Percentiles rank a stretch among this genome's conserved stretches.
These are phyloP conservation scores for Pseudonectria buxi DNA, from an alignment of 2,329 filamentous ascomycete genomes.

Conservation along the genomic window DNA sequence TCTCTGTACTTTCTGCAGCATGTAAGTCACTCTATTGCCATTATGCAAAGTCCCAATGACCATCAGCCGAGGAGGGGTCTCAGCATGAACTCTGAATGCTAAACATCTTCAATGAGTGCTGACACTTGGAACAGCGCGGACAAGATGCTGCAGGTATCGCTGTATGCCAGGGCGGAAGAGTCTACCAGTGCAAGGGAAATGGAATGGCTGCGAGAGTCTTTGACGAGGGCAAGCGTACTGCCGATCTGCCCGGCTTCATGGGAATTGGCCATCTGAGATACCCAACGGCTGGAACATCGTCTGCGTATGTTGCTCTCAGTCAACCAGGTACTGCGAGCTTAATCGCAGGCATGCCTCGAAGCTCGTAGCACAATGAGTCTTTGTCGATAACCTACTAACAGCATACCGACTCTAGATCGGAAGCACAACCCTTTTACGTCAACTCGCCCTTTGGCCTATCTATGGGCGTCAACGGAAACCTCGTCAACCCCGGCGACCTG, in stretches of 20 bases:
- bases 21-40: constrained; percentile 19
- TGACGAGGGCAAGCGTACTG: constrained; percentile 65
- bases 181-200: constrained; percentile 86
- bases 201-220: constrained; percentile 71
- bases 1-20: constrained; percentile 63
- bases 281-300: constrained; percentile 77
- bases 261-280: constrained; percentile 75
- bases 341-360: no score
- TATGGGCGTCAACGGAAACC: constrained; percentile 69
- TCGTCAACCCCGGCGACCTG: constrained; percentile 69
- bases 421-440: constrained; percentile 90
- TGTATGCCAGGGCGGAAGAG: constrained; percentile 67
- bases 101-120: constrained; percentile 3
- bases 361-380: background rate
- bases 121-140: constrained; percentile 50
- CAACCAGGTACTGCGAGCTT: no score
- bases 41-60: constrained; percentile 16
- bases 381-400: constrained; percentile 25
- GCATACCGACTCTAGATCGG: constrained; percentile 48
- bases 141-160: constrained; percentile 88
- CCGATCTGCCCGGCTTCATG: constrained; percentile 49
- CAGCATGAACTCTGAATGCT: background rate
- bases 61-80: background rate
- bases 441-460: constrained; percentile 50
- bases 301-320: constrained; percentile 24